These are phyloP conservation scores for Tolypocladium endophyticum DNA, from an alignment of 2,329 filamentous ascomycete genomes.

Conservation along the genomic window DNA sequence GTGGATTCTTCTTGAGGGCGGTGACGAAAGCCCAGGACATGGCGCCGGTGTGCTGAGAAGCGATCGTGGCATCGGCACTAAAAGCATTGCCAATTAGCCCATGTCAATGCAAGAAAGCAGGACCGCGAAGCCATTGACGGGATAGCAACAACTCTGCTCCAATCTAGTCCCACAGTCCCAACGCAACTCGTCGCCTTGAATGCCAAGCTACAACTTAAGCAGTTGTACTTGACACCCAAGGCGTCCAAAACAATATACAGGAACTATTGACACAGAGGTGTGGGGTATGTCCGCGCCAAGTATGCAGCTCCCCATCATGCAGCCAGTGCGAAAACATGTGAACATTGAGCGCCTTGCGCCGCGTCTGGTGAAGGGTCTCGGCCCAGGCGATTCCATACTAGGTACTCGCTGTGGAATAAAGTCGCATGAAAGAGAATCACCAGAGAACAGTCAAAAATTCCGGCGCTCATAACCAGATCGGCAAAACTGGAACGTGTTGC, in stretches of 20 bases:
- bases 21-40: conserved; percentile 98
- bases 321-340: neutral
- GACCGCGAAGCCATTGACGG: neutral
- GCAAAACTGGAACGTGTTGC: neutral
- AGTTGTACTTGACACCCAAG: conserved; percentile 28
- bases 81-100: neutral
- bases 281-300: neutral
- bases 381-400: neutral
- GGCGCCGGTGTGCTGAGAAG: conserved; percentile 82
- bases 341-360: neutral
- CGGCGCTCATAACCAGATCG: neutral
- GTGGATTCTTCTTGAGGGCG: conserved; percentile 88
- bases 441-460: neutral
- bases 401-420: too few species aligned
- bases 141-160: neutral
- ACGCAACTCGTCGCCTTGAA: conserved; percentile 37
- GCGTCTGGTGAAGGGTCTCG: neutral
- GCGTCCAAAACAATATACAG: conserved; percentile 19
- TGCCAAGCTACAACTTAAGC: conserved; percentile 23
- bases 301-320: neutral
- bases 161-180: conserved; percentile 13
- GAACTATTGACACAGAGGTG: neutral
- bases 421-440: too few species aligned
- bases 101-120: neutral
- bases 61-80: conserved; percentile 87